Base-by-base conservation (phyloP, 805 yeast species). In the Schwanniomyces polymorphus region DNA sequence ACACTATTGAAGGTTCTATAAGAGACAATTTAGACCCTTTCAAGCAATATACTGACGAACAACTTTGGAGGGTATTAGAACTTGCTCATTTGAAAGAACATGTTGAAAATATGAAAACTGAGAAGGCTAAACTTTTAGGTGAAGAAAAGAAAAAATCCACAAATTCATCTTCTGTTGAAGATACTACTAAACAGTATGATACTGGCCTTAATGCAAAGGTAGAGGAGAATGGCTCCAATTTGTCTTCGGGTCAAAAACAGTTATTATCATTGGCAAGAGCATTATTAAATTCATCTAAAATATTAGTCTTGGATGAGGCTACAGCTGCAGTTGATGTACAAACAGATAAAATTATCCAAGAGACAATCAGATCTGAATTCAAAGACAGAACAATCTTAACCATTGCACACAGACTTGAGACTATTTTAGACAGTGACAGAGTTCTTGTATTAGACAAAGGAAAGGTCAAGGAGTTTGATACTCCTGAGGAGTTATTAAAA, bases 221-320 rank as follows among this genome's bases (percentile, higher is more conserved):
- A 17, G 81, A 80, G 31, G 91, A 85, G 59, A 88, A 85, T 47
- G 95, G 92, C 33, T 59, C 78, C 7, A 87, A 87, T 62, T 75
- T 86, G 55, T 85, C 91, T 11, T 79, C 85, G 31, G 94, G 95
- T 21, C 91, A 87, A 61, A 76, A 88, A 53, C 92, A 87, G 64
- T 74, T 86, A 53, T 70, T 90, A 63, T 88, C 95, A 9, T 77
- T 90, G 52, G 92, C 96, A 2, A 77, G 97, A 54, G 96, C 96
- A 0, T 72, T 91, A 57, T 85, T 90, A 28, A 78, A 91, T 41
- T 81, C 85, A 27, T 79, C 94, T 3, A 85, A 83, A 64, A 84
- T 90, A 49, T 74, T 90, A 50, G 88, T 90, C 50, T 69, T 90
- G 50, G 97, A 90, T 64, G 97, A 90, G 67, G 97, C 89, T 28